These are phyloP conservation scores for Geoglossum glabrum DNA, from an alignment of 495 filamentous ascomycete species.

Conservation along the genomic window DNA sequence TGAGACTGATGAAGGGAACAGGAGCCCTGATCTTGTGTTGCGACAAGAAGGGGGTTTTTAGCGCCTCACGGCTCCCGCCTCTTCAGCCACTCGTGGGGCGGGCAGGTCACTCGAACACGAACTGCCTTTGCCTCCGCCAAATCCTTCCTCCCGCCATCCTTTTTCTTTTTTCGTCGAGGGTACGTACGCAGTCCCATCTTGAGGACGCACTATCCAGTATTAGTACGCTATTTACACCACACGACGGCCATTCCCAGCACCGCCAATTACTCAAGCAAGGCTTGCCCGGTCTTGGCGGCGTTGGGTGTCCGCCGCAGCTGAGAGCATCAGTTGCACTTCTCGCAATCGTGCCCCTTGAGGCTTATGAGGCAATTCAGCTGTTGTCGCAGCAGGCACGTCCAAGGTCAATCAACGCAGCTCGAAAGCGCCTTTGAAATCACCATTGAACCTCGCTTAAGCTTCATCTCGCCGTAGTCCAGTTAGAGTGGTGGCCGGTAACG, in stretches of 20 bases:
- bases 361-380: background rate
- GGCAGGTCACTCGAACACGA: background rate
- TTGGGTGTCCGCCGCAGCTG: background rate
- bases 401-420: background rate
- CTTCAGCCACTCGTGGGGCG: background rate
- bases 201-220: background rate
- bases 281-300: background rate
- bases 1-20: background rate
- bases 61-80: slow-evolving; percentile 1
- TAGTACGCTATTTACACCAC: background rate
- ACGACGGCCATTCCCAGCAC: background rate
- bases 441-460: too few species aligned
- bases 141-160: background rate
- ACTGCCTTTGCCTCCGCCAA: too few species aligned
- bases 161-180: background rate
- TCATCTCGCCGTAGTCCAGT: too few species aligned
- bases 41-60: background rate
- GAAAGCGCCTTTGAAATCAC: too few species aligned
- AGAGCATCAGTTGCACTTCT: background rate
- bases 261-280: background rate
- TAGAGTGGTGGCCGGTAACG: too few species aligned
- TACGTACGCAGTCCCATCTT: too few species aligned
- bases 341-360: background rate
- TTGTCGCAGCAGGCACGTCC: background rate
- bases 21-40: slow-evolving; percentile 1